A percentile compares a stretch with the other conserved stretches of the same genome.
phyloP scores from a whole-genome alignment of 768 basidiomycete genomes.

The Collybiopsis confluens region DNA sequence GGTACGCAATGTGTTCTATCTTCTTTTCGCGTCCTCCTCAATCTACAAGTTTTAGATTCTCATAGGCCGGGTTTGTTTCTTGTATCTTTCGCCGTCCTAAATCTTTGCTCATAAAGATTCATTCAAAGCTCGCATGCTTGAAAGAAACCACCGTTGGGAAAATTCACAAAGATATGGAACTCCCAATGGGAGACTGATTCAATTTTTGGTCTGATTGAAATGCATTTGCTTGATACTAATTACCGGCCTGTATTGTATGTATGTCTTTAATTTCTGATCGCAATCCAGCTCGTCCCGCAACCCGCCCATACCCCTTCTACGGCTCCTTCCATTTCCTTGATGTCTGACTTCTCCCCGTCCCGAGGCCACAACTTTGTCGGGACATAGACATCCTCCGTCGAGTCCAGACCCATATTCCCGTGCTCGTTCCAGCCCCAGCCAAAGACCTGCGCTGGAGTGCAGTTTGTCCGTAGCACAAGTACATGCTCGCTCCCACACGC shows the following conservation, averaged over 20 bases:
- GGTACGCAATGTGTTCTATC: constrained; percentile 31
- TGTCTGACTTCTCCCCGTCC: neutral
- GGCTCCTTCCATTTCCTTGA: neutral
- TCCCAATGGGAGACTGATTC: constrained; percentile 61
- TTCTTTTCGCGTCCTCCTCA: neutral
- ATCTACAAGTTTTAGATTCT: constrained; percentile 47
- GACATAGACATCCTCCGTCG: constrained; percentile 44
- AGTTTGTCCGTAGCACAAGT: constrained; percentile 33
- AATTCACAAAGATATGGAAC: constrained; percentile 68
- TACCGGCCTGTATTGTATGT: neutral
- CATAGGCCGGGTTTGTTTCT: constrained; percentile 61
- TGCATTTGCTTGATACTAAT: neutral
- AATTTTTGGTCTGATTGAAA: too few relatives aligned
- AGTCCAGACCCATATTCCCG: constrained; percentile 79
- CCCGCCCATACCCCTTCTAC: constrained; percentile 20
- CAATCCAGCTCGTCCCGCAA: constrained; percentile 41
- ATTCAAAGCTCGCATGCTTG: constrained; percentile 61
- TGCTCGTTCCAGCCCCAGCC: constrained; percentile 99
- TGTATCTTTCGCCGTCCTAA: neutral
- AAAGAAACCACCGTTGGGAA: constrained; percentile 68
- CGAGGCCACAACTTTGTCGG: constrained; percentile 56
- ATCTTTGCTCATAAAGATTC: neutral
- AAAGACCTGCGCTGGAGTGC: constrained; percentile 45
- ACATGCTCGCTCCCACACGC: constrained; percentile 88
- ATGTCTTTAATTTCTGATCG: constrained; percentile 3